Evolutionary conservation across 2,329 filamentous ascomycete species (phyloP), one percentile per base, ranked within the genome.

Genomic region (Dothiorella sarmentorum): DNA sequence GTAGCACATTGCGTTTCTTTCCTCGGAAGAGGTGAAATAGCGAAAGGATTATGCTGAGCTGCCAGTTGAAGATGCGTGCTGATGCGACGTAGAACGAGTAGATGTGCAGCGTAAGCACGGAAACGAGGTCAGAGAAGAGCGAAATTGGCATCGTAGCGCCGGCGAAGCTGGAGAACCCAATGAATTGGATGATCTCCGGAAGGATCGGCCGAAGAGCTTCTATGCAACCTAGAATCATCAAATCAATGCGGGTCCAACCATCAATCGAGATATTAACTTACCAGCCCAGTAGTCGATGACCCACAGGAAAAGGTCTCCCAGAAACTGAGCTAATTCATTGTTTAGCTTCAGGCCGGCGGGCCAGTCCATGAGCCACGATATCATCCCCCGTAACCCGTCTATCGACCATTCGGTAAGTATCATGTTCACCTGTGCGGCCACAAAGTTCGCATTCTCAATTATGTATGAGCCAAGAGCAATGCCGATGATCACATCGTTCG

Each of bases 11-110:
- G 70, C 96, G 89, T 74, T 99, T 99, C 78, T 97, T 97, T 60
- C 94, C 95, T 29, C 93, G 90, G 71, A 99, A 99, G 9, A 99
- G 85, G 71, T 99, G 95, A 74, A 99, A 99, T n/a, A 99, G 85
- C 10, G 93, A 97, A 64, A 93, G 87, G 63, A 99, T 88, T 62
- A 99, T 97, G 3, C 89, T 96, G 61, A 99, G 85, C 75, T 99
- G 94, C 94, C 94, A 99, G 75, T 97, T 91, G 74, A 93, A 99
- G 68, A 99, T 97, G 53, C 94, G 88, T 2, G 94, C 94, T 7
- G 92, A 96, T 15, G 95, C 93, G 59, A 97, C 87, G 73, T 99
- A 99, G 73, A 99, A 99, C 1, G 89, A 96, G 78, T 97, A 96
- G 58, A 99, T 97, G 74, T 99, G 94, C 33, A 99, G 78, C 1